Conservation (phyloP, 495 filamentous ascomycete species). For the Xylaria grammica region DNA sequence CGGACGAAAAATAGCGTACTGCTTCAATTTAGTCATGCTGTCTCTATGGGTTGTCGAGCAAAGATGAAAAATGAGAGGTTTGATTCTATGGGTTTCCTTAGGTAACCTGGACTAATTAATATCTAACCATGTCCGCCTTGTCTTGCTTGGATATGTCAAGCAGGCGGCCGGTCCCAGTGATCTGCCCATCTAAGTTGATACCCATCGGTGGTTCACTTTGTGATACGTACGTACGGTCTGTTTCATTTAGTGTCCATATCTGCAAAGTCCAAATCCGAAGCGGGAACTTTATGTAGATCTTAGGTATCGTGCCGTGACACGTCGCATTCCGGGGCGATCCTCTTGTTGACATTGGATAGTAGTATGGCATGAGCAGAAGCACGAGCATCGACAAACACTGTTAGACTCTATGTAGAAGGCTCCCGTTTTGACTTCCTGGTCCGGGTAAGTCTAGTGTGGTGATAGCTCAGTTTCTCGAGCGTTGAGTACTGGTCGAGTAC, state of each 20-base stretch:
- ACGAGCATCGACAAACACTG: neutral
- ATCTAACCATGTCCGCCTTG: neutral
- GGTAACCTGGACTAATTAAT: too few relatives aligned
- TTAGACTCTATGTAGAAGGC: neutral
- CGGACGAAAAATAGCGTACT: neutral
- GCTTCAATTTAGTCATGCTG: neutral
- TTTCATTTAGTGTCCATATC: neutral
- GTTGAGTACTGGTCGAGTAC: neutral
- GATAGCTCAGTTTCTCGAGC: neutral
- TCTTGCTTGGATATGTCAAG: neutral
- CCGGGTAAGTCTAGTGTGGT: neutral
- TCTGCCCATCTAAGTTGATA: neutral
- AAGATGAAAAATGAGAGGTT: too few relatives aligned
- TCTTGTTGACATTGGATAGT: neutral
- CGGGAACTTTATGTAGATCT: constrained; percentile 15
- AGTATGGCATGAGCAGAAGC: too few relatives aligned
- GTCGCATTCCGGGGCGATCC: constrained; percentile 17
- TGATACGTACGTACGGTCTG: neutral
- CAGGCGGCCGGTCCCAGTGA: neutral
- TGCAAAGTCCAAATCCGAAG: constrained; percentile 5
- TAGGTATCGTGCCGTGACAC: constrained; percentile 15
- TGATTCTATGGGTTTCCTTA: too few relatives aligned
- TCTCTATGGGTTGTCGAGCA: neutral
- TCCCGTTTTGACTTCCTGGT: constrained; percentile 1
- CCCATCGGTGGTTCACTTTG: neutral